Base-by-base conservation (phyloP, 2,329 filamentous ascomycete species). In the Colletotrichum gigasporum region DNA sequence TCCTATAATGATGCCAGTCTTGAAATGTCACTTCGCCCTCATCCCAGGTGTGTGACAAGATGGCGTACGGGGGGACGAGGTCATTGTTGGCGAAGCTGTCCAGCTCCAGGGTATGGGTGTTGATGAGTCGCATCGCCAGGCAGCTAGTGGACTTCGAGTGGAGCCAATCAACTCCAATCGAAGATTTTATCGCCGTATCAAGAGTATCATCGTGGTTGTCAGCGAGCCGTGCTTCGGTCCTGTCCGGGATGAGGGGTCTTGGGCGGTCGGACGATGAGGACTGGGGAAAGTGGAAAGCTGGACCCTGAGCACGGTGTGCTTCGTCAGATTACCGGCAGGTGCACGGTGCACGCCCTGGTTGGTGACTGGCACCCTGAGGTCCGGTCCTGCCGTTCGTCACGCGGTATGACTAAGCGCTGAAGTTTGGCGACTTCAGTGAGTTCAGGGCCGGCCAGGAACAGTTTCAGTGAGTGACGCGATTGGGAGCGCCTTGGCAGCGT, bases 1-100 rank as follows among this genome's bases (percentile, higher is more conserved):
- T 0, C 3, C n/a, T 10, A 2, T 0, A 8, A 3, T 16, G 20
- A 1, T 7, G 2, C 53, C 61, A 57, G 16, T 68, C 57, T 5
- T 48, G 39, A 4, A 67, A 56, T 1, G 35, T 41, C 7, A 63
- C 51, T 24, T 68, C 68, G 6, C 35, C 61, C 3, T 55, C 22
- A 4, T 32, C 20, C 61, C 68, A 67, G 2, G 64, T 62, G 7
- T 68, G 66, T 5, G 60, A 63, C 2, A 69, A 42, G 12, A 69
- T 69, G 10, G 64, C 64, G 26, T 68, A 66, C 6, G 32, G 32
- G 5, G 48, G 48, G 2, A 22, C 3, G 3, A 22, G 14, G 3
- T 18, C 22, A 26, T 16, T 18, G 10, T 35, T 34, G 14, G 26
- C 5, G 5, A 58, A 63, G 2, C 39, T 30, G 3, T 63, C 14